Percentiles rank a stretch among this genome's conserved stretches.
These are phyloP conservation scores for Ambrosia artemisiifolia DNA, from an alignment of 129 eudicot genomes.

Conservation along the genomic window DNA sequence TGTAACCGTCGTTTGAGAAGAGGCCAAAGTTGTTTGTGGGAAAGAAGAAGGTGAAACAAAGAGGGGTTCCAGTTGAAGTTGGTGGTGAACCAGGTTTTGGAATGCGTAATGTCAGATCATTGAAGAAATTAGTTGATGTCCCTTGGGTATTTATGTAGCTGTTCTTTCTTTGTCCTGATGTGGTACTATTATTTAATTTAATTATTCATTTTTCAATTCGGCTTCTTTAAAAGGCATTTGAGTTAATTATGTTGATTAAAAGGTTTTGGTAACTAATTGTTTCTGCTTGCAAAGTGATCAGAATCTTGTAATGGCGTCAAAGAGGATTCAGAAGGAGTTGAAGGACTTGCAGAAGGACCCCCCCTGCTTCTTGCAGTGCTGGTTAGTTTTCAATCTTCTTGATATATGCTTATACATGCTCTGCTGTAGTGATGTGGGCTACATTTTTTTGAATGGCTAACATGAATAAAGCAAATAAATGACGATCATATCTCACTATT, in stretches of 20 bases:
- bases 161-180: too few species aligned
- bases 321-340: conserved; percentile 74
- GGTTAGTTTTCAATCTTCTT: conserved; percentile 36
- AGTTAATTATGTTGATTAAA: not conserved
- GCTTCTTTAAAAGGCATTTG: not conserved
- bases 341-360: conserved; percentile 74
- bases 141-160: too few species aligned
- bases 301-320: conserved; percentile 55
- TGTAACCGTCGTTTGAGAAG: too few species aligned
- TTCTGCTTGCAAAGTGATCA: conserved; percentile 23
- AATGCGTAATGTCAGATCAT: conserved; percentile 61
- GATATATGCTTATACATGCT: not conserved
- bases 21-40: conserved; percentile 35
- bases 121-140: conserved; percentile 61
- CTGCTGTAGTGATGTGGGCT: not conserved
- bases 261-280: conserved; percentile 6
- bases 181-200: too few species aligned
- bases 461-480: not conserved
- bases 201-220: too few species aligned
- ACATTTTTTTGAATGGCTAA: not conserved
- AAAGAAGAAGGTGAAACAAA: conserved; percentile 60
- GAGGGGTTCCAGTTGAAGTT: conserved; percentile 77
- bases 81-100: conserved; percentile 80
- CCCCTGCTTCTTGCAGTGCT: conserved; percentile 84
- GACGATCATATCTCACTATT: not conserved